phyloP scores from a whole-genome alignment of 169 alveolate genomes.

The Plasmodium gonderi region DNA sequence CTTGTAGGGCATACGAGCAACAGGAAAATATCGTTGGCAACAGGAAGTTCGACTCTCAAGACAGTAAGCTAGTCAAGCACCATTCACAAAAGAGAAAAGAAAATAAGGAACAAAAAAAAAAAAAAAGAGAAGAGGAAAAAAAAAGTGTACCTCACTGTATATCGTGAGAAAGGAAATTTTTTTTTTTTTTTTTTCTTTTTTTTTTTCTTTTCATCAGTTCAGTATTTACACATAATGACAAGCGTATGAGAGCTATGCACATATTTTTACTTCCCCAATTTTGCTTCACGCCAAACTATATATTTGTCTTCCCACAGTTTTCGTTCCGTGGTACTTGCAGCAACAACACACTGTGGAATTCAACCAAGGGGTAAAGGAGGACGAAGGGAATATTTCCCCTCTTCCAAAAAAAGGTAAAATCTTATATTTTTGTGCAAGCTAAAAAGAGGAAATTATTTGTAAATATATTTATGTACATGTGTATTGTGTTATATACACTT shows the following conservation, averaged over 20 bases:
- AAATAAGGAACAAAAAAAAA: too few species aligned
- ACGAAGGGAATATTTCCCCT: background rate
- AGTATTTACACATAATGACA: background rate
- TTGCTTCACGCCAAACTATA: background rate
- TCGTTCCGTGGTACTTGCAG: slow-evolving; percentile 93
- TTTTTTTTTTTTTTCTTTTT: background rate
- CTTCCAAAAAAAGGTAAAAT: slow-evolving; percentile 37
- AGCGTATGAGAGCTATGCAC: background rate
- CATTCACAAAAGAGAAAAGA: background rate
- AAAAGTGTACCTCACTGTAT: too few species aligned
- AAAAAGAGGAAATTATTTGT: background rate
- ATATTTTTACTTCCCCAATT: background rate
- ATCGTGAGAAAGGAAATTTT: background rate
- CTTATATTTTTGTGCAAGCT: too few species aligned
- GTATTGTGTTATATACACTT: slow-evolving; percentile 25
- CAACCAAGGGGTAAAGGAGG: slow-evolving; percentile 4
- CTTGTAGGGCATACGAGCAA: slow-evolving; percentile 85
- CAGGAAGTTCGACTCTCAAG: slow-evolving; percentile 90
- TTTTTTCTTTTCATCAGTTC: background rate
- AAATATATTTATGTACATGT: background rate
- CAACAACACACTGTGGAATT: slow-evolving; percentile 82
- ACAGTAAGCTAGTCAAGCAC: slow-evolving; percentile 75
- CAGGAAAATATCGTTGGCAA: slow-evolving; percentile 81
- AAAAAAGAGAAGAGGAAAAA: too few species aligned
- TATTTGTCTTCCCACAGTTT: slow-evolving; percentile 52